These are phyloP conservation scores for Diaporthe aspalathi DNA, from an alignment of 2,329 filamentous ascomycete genomes.

Conservation along the genomic window DNA sequence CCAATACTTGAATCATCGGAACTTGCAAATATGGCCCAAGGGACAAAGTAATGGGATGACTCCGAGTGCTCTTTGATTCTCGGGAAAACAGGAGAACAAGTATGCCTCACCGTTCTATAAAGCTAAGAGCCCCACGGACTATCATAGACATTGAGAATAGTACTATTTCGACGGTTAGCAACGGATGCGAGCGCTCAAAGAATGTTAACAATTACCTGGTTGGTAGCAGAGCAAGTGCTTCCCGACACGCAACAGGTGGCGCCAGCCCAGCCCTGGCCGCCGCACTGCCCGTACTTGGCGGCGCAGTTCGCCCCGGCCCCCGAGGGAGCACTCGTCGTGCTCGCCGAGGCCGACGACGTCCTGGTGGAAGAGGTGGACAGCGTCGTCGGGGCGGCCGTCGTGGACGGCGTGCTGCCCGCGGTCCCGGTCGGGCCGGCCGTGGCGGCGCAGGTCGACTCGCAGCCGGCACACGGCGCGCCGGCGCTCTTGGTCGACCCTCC, in stretches of 20 bases:
- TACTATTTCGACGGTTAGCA: background rate
- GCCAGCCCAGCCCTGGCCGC: conserved; percentile 4
- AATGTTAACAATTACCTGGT: background rate
- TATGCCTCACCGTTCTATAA: too few relatives aligned
- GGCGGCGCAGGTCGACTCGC: conserved; percentile 53
- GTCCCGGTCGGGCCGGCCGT: conserved; percentile 40
- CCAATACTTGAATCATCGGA: too few relatives aligned
- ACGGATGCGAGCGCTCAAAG: background rate
- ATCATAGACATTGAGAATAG: conserved; percentile 26
- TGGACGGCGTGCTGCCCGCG: background rate
- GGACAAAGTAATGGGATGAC: too few relatives aligned
- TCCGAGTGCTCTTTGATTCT: too few relatives aligned
- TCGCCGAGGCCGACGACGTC: background rate
- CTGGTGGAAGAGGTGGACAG: conserved; percentile 10
- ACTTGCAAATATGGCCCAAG: too few relatives aligned
- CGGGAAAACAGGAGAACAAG: too few relatives aligned
- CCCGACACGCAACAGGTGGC: conserved; percentile 14
- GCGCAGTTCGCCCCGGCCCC: conserved; percentile 4
- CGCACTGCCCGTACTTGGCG: conserved; percentile 15
- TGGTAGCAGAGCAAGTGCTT: conserved; percentile 25
- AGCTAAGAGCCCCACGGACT: too few relatives aligned
- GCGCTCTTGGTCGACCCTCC: conserved; percentile 55
- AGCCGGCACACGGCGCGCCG: conserved; percentile 54
- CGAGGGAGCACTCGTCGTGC: background rate
- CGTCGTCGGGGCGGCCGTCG: background rate